Evolutionary conservation across 371 early-diverging fungal species (phyloP).

Genomic region (Zopfochytrium polystomum): DNA sequence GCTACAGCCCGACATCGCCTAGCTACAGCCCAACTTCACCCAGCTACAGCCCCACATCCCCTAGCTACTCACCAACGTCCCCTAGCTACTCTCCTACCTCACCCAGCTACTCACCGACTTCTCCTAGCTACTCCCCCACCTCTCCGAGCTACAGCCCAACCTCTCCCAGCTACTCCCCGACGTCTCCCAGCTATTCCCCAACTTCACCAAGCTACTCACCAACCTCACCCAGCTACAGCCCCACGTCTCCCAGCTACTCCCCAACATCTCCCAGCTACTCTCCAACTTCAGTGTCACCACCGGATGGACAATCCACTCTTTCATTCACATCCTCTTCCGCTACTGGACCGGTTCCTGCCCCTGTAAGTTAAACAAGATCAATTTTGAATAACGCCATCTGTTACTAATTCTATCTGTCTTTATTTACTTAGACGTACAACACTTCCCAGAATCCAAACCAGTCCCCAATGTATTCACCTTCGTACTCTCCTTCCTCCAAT

Average conservation of each 20-base stretch:
- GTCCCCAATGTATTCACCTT: too few species aligned
- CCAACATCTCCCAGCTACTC: constrained; percentile 45
- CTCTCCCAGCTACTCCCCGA: constrained; percentile 61
- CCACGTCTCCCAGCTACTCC: constrained; percentile 69
- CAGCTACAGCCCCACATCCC: constrained; percentile 68
- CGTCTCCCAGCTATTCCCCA: constrained; percentile 62
- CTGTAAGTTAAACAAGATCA: too few species aligned
- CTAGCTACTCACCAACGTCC: constrained; percentile 77
- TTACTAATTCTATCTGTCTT: too few species aligned
- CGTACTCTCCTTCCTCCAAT: too few species aligned
- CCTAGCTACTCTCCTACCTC: constrained; percentile 61
- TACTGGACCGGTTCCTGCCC: too few species aligned
- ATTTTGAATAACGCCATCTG: too few species aligned
- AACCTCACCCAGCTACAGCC: constrained; percentile 77
- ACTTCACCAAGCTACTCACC: constrained; percentile 57
- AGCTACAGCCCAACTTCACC: constrained; percentile 64
- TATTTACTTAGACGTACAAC: too few species aligned
- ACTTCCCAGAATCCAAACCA: too few species aligned
- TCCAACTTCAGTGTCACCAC: constrained; percentile 61
- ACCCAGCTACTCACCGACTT: constrained; percentile 57
- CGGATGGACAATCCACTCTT: too few species aligned
- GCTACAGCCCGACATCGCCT: constrained; percentile 72
- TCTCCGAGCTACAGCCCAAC: constrained; percentile 45
- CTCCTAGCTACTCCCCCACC: constrained; percentile 65
- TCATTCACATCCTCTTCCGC: too few species aligned